These are phyloP conservation scores for Globisporangium nodosum DNA, from an alignment of 352 stramenopile genomes.

Conservation along the genomic window DNA sequence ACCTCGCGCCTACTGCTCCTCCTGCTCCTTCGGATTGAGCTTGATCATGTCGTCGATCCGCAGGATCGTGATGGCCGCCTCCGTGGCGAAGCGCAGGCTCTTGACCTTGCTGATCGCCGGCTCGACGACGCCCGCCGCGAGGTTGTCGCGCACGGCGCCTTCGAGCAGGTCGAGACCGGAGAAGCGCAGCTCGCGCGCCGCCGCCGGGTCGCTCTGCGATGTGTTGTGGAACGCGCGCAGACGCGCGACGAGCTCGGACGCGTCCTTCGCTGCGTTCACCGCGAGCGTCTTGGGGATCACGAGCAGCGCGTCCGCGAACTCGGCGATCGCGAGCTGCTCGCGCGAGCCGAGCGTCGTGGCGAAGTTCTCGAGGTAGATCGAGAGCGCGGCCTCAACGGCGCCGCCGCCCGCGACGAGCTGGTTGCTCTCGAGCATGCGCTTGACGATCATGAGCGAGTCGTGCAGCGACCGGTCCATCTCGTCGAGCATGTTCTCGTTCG, in stretches of 20 bases:
- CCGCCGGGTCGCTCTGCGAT: conserved; percentile 78
- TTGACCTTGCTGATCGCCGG: conserved; percentile 99
- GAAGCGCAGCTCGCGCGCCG: conserved; percentile 79
- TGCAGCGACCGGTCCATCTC: conserved; percentile 99
- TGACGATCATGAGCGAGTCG: conserved; percentile 99
- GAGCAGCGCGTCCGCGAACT: conserved; percentile 92
- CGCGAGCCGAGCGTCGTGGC: conserved; percentile 94
- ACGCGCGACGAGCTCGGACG: conserved; percentile 97
- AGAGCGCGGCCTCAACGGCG: conserved; percentile 96
- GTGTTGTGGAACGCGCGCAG: conserved; percentile 96
- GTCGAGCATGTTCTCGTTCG: conserved; percentile 99
- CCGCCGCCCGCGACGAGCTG: conserved; percentile 97
- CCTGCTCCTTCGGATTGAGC: conserved; percentile 88
- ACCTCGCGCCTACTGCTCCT: conserved; percentile 48
- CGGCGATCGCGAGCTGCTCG: conserved; percentile 98
- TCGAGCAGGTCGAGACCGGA: conserved; percentile 96
- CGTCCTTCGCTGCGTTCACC: conserved; percentile 99
- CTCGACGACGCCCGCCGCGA: conserved; percentile 97
- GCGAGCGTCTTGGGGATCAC: conserved; percentile 95
- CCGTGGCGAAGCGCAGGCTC: conserved; percentile 97
- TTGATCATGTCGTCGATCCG: conserved; percentile 99
- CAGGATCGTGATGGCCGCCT: conserved; percentile 99
- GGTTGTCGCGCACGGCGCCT: conserved; percentile 94
- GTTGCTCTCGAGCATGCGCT: conserved; percentile 99
- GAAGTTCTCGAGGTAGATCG: conserved; percentile 98